phyloP scores from a whole-genome alignment of 371 early-diverging fungal genomes.

The Lichtheimia corymbifera region DNA sequence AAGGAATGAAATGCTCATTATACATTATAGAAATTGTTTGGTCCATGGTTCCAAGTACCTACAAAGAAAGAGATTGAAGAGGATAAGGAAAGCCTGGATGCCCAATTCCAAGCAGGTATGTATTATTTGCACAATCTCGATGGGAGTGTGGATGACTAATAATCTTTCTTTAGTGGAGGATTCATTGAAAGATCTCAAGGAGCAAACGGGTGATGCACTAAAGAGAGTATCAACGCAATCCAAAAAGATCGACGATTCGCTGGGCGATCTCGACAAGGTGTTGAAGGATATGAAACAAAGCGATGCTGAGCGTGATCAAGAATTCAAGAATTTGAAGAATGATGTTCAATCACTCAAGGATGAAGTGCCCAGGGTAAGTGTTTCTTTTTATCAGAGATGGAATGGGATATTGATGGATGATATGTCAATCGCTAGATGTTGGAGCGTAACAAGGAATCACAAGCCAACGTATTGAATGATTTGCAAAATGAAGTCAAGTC shows the following conservation, averaged over 20 bases:
- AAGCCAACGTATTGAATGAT: constrained; percentile 74
- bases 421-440: constrained; percentile 52
- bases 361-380: constrained; percentile 71
- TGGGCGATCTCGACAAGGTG: constrained; percentile 66
- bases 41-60: constrained; percentile 72
- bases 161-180: constrained; percentile 36
- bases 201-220: constrained; percentile 71
- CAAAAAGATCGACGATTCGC: constrained; percentile 71
- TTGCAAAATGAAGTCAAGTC: constrained; percentile 93
- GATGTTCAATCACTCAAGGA: constrained; percentile 81
- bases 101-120: constrained; percentile 66
- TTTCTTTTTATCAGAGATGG: no score
- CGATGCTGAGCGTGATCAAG: constrained; percentile 73
- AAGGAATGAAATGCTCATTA: background rate
- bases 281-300: constrained; percentile 71
- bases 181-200: constrained; percentile 57
- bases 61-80: constrained; percentile 67
- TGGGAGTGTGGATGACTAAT: background rate
- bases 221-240: constrained; percentile 72
- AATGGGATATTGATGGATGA: no score
- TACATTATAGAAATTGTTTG: constrained; percentile 58
- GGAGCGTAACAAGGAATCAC: constrained; percentile 75
- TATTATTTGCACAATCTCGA: background rate
- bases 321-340: constrained; percentile 69
- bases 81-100: constrained; percentile 75